phyloP scores from a whole-genome alignment of 192 early-diverging fungal genomes.

The Spinellus fusiger region DNA sequence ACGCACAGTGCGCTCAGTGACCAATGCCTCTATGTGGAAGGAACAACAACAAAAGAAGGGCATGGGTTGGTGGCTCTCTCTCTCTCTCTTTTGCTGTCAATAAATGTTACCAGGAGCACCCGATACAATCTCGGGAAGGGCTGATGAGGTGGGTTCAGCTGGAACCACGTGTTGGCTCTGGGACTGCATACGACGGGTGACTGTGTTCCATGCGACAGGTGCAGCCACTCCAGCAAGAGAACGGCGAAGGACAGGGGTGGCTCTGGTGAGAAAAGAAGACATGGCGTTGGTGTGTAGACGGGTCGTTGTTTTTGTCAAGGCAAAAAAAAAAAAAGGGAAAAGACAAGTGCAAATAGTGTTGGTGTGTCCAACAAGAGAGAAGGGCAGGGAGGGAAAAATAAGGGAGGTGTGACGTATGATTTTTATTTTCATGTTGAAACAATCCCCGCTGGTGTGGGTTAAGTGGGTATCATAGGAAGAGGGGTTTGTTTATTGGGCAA shows the following conservation, averaged over 20 bases:
- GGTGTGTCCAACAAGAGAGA: too few relatives aligned
- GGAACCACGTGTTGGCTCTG: conserved; percentile 6
- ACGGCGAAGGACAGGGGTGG: background rate
- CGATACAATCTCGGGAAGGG: conserved; percentile 8
- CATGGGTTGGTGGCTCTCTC: background rate
- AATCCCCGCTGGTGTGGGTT: too few relatives aligned
- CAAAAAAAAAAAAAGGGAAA: background rate
- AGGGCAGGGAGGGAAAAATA: too few relatives aligned
- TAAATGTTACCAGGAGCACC: conserved; percentile 30
- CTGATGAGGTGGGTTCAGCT: background rate
- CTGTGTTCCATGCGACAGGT: conserved; percentile 6
- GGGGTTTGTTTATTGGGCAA: too few relatives aligned
- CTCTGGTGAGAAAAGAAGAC: conserved; percentile 1
- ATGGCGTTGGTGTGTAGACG: background rate
- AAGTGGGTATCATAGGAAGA: too few relatives aligned
- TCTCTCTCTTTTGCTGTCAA: background rate
- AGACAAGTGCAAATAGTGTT: too few relatives aligned
- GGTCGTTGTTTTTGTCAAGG: background rate
- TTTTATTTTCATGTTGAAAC: too few relatives aligned
- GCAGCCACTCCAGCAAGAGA: background rate
- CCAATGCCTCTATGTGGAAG: conserved; percentile 24
- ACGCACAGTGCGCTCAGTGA: conserved; percentile 61
- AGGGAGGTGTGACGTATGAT: too few relatives aligned
- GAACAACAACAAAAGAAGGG: background rate
- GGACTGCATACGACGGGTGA: conserved; percentile 15